Base-by-base conservation (phyloP, 441 rosid species). In the Jatropha podagrica region DNA sequence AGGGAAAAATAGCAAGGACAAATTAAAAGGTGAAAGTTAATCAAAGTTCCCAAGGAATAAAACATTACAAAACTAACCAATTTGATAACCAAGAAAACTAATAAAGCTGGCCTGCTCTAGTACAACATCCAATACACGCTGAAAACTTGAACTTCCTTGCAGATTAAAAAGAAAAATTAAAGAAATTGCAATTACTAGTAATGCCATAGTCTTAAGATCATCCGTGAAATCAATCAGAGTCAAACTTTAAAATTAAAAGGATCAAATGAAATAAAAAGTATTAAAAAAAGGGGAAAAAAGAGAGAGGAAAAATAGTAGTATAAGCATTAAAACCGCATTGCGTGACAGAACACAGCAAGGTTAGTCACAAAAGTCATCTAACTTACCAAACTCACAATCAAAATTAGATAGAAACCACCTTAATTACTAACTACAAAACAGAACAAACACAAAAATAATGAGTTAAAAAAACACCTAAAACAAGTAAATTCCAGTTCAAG, bases 361-460 rank as follows among this genome's bases (percentile, higher is more conserved):
- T 48, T 51, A 49, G 64, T n/a, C n/a, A 38, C 10, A 61, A 61
- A 48, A 42, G 48, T 68, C 74, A 63, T 77, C 74, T 42, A 81
- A 77, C 76, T 49, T 60, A 60, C 81, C 83, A 52, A 77, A 77
- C 70, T 74, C 75, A 42, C 48, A 70, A 27, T 44, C 52, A 71
- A 18, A 72, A 66, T 66, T 76, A 68, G 52, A 68, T 7, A 56
- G 27, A n/a, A 56, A 56, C 2, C 10, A 44, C 48, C 32, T 44
- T 6, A 44, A 44, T 6, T 44, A 44, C 7, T 54, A 71, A 79
- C 72, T 37, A 46, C 27, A 40, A 70, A 52, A 62, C 40, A 15
- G 18, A 26, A 40, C 6, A 49, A 66, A 27, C 1, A 4, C 40
- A 75, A 9, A 51, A 51, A 51, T 51, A 51, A 51, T 51, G 10